Evolutionary conservation across 2,329 filamentous ascomycete species (phyloP), one percentile per base, ranked within the genome.

Genomic region (Apiospora arundinis): DNA sequence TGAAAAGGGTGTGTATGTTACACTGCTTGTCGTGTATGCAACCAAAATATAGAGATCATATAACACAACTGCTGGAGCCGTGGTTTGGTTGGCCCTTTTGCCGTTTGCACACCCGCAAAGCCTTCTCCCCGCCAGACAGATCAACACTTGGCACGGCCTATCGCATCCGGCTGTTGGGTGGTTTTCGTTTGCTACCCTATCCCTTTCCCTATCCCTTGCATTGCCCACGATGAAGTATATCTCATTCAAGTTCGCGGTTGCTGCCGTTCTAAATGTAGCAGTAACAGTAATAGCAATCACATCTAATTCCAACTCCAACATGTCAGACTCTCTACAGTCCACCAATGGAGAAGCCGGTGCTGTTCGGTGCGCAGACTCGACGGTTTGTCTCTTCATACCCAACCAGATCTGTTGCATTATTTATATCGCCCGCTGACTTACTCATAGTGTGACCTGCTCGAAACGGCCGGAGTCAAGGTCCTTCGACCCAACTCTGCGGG

Each of bases 401-500:
- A 37, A 18, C 12, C 14, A 8, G 4, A 18, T 6, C 32, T 18
- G 6, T 37, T n/a, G 52, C 1, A 16, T 37, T 40, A 4, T 4
- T 63, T 63, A 9, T 4, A n/a, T n/a, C 28, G 8, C 56, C 28
- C 37, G 18, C 28, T 63, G 18, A 63, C 37, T 18, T 40, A 21
- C 12, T 28, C 9, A 16, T 16, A 60, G 52, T 60, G 52, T 11
- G 25, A 60, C 52, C 52, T 60, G 9, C 28, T 63, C 9, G 56
- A 63, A n/a, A 32, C 56, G 18, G 56, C 56, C n/a, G 56, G 56
- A 28, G 40, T 63, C 56, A 11, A 40, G 18, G 21, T 40, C 21
- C 56, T 63, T 40, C 56, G 56, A 40, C 68, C 68, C 49, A 45
- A 45, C 49, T 37, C n/a, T 46, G 40, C 46, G 25, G 68, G 14